These are phyloP conservation scores for Karstenula rhodostoma DNA, from an alignment of 2,329 filamentous ascomycete species.

Conservation along the genomic window DNA sequence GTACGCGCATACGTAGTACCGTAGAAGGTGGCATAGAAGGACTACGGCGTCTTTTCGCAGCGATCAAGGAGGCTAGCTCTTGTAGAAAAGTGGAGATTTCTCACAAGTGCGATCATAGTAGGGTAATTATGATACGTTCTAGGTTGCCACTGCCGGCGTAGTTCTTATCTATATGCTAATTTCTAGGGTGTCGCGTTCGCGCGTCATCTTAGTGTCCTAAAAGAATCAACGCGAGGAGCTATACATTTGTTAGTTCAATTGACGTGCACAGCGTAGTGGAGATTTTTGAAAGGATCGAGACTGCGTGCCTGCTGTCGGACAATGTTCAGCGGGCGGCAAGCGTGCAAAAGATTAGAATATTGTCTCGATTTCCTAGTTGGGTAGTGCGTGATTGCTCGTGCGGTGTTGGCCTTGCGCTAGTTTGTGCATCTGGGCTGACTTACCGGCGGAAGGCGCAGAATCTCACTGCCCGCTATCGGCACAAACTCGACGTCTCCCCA, in stretches of 20 bases:
- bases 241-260: not conserved
- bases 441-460: not conserved
- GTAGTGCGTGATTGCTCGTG: conserved; percentile 9
- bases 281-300: not conserved
- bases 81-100: too few species aligned
- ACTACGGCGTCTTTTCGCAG: too few species aligned
- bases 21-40: too few species aligned
- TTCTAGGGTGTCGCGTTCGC: not conserved
- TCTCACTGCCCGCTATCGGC: not conserved
- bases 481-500: not conserved
- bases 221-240: not conserved
- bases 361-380: conserved; percentile 1
- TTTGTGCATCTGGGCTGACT: not conserved
- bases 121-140: too few species aligned
- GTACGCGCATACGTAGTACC: not conserved
- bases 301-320: not conserved
- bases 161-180: too few species aligned
- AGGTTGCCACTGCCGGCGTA: too few species aligned
- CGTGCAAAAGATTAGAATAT: not conserved
- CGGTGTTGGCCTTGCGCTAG: not conserved
- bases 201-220: not conserved
- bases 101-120: too few species aligned
- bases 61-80: too few species aligned
- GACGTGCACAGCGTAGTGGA: not conserved
- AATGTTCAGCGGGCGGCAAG: not conserved